Conservation (phyloP, 2,329 filamentous ascomycete species). For the Chaetomiaceae sp. region DNA sequence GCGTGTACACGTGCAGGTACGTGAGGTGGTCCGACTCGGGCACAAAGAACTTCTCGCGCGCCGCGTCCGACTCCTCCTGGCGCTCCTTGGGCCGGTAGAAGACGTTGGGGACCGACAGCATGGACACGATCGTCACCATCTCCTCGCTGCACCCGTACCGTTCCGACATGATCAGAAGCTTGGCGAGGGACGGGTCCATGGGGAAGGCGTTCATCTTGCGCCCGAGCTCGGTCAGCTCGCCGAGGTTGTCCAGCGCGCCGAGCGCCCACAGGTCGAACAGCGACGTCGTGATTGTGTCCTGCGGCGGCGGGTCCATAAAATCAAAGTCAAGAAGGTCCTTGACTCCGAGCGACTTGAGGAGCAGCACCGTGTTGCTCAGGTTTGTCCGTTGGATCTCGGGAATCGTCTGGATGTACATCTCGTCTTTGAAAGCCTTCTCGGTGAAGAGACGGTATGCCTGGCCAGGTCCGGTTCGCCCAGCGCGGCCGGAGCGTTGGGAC, state of each 20-base stretch:
- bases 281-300: slow-evolving; percentile 95
- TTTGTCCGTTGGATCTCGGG: slow-evolving; percentile 97
- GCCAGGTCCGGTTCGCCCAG: slow-evolving; percentile 88
- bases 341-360: slow-evolving; percentile 91
- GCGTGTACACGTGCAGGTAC: slow-evolving; percentile 88
- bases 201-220: slow-evolving; percentile 95
- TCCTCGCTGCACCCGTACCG: slow-evolving; percentile 93
- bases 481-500: slow-evolving; percentile 86
- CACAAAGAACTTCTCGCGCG: slow-evolving; percentile 96
- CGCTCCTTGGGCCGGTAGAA: slow-evolving; percentile 97
- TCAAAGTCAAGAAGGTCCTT: slow-evolving; percentile 94
- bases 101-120: slow-evolving; percentile 93
- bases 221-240: slow-evolving; percentile 82
- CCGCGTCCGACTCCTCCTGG: slow-evolving; percentile 91
- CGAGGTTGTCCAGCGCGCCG: slow-evolving; percentile 88
- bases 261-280: slow-evolving; percentile 97
- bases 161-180: slow-evolving; percentile 85
- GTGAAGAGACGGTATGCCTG: slow-evolving; percentile 94
- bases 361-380: slow-evolving; percentile 85
- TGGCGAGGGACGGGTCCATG: slow-evolving; percentile 94
- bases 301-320: slow-evolving; percentile 97
- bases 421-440: slow-evolving; percentile 90
- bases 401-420: slow-evolving; percentile 94
- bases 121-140: slow-evolving; percentile 96
- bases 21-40: slow-evolving; percentile 96